Percentiles rank a stretch among this genome's conserved stretches.
Conservation (phyloP, 2,329 filamentous ascomycete species). For the Chalaropsis thielavioides region DNA sequence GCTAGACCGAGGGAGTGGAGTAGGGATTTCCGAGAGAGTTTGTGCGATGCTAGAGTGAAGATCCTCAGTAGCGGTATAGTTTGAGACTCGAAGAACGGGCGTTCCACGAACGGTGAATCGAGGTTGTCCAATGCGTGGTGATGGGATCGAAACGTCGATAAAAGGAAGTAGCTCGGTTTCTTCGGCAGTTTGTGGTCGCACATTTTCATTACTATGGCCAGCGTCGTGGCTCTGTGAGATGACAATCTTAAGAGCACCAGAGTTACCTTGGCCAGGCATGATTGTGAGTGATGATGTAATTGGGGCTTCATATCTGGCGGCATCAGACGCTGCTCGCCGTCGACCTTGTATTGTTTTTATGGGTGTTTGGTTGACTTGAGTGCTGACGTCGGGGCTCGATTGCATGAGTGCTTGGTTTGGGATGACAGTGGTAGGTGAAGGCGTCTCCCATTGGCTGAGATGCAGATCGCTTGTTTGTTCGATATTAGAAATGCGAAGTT, state of each 20-base stretch:
- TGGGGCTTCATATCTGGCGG: conserved; percentile 49
- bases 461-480: conserved; percentile 21
- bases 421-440: not conserved
- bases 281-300: conserved; percentile 29
- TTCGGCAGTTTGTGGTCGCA: conserved; percentile 34
- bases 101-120: conserved; percentile 65
- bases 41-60: conserved; percentile 13
- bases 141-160: conserved; percentile 59
- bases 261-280: conserved; percentile 33
- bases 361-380: not conserved
- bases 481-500: conserved; percentile 9
- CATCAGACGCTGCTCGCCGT: conserved; percentile 59
- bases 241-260: conserved; percentile 62
- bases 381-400: not conserved
- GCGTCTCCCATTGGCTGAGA: conserved; percentile 21
- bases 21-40: conserved; percentile 3
- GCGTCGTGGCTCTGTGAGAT: conserved; percentile 45
- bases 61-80: conserved; percentile 63
- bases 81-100: conserved; percentile 65
- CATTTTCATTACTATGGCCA: not conserved
- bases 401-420: not conserved
- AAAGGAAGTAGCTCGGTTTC: conserved; percentile 37
- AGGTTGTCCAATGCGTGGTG: conserved; percentile 69
- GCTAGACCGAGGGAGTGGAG: conserved; percentile 12
- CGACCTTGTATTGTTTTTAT: conserved; percentile 24